Percentiles rank a stretch among this genome's conserved stretches.
Conservation (phyloP, 2,329 filamentous ascomycete species). For the Graphium sp. region DNA sequence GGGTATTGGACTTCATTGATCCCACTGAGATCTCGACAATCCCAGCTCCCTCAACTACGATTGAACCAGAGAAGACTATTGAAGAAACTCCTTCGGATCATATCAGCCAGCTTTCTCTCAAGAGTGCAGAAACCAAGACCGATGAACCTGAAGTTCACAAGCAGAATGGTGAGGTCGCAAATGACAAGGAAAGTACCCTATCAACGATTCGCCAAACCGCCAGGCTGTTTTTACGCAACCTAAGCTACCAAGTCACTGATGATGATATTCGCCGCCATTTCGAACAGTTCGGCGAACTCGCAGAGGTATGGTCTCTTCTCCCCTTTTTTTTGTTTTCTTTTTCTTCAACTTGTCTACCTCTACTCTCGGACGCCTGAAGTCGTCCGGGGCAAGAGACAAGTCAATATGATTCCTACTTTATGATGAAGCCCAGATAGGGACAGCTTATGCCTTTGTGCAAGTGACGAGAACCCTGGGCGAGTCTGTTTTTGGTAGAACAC, state of each 20-base stretch:
- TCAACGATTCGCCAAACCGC: constrained; percentile 54
- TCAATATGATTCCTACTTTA: constrained; percentile 19
- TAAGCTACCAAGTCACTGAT: constrained; percentile 65
- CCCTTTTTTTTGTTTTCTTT: constrained; percentile 8
- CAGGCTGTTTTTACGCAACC: constrained; percentile 76
- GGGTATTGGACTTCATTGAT: constrained; percentile 70
- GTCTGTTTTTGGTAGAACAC: constrained; percentile 83
- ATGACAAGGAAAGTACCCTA: constrained; percentile 23
- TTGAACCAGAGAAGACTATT: constrained; percentile 4
- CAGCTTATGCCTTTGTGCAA: constrained; percentile 83
- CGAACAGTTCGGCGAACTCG: constrained; percentile 51
- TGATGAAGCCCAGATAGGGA: constrained; percentile 99
- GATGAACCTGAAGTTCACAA: not conserved
- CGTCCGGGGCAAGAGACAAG: constrained; percentile 2
- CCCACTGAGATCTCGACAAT: constrained; percentile 36
- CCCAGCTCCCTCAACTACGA: no score
- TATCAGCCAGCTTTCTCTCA: no score
- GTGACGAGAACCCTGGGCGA: constrained; percentile 84
- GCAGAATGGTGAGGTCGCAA: not conserved
- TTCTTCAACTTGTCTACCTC: constrained; percentile 2
- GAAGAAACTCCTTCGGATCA: no score
- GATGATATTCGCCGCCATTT: constrained; percentile 63
- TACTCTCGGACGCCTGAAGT: no score
- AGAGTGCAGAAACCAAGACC: not conserved
- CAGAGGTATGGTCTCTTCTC: constrained; percentile 57